Evolutionary conservation across 495 filamentous ascomycete species (phyloP).

Genomic region (Penicillium pancosmium): DNA sequence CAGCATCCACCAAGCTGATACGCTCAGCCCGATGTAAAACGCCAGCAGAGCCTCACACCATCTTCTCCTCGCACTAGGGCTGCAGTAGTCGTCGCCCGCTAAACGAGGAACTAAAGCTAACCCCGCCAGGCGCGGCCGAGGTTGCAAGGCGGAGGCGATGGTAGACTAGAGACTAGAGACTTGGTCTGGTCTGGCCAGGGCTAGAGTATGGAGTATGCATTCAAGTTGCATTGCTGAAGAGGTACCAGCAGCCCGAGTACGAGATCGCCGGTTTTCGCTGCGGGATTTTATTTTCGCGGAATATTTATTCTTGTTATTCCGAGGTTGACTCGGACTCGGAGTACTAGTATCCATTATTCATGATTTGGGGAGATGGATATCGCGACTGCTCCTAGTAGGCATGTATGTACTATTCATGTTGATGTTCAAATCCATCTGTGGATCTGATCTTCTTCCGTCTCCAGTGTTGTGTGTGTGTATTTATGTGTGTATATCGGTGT

Average conservation of each 20-base stretch:
- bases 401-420: not conserved
- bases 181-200: no score
- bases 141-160: not conserved
- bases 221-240: no score
- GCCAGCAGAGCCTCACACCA: not conserved
- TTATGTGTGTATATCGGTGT: not conserved
- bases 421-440: not conserved
- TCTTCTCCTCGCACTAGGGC: not conserved
- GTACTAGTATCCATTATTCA: no score
- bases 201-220: no score
- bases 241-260: not conserved
- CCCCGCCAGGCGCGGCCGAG: not conserved
- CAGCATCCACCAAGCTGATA: not conserved
- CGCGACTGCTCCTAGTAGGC: not conserved
- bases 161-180: not conserved
- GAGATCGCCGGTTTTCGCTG: not conserved
- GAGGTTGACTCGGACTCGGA: no score
- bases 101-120: not conserved
- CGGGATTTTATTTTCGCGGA: no score
- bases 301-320: no score
- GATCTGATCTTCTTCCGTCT: not conserved
- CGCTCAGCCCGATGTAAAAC: not conserved
- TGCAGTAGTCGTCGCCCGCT: conserved; percentile 3
- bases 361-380: no score
- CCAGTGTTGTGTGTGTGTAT: not conserved